A percentile compares a stretch with the other conserved stretches of the same genome.
These are phyloP conservation scores for Colletotrichum lentis DNA, from an alignment of 2,329 filamentous ascomycete genomes.

Conservation along the genomic window DNA sequence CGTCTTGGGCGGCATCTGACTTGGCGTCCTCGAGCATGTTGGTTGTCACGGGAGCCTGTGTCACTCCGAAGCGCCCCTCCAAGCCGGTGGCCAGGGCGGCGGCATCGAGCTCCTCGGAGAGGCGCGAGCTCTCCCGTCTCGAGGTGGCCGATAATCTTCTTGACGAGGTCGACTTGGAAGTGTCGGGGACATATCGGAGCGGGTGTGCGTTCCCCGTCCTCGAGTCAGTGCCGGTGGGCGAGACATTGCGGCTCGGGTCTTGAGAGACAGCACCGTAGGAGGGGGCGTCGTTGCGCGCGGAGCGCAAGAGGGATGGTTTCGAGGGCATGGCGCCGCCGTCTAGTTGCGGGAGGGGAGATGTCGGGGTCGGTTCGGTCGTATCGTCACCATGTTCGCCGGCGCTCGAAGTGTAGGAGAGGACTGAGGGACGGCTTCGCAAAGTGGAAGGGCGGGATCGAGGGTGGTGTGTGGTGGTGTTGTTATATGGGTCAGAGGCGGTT, in stretches of 20 bases:
- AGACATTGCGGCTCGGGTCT: conserved; percentile 48
- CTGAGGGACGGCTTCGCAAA: conserved; percentile 25
- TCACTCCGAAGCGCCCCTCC: conserved; percentile 62
- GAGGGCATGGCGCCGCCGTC: conserved; percentile 37
- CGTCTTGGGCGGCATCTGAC: conserved; percentile 37
- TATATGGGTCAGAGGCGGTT: conserved; percentile 31
- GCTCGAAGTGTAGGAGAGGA: conserved; percentile 23
- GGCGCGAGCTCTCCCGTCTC: conserved; percentile 47
- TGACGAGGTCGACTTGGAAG: conserved; percentile 44
- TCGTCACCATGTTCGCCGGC: conserved; percentile 37
- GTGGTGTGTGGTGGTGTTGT: conserved; percentile 28
- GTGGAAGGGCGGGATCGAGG: conserved; percentile 20
- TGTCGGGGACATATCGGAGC: conserved; percentile 48
- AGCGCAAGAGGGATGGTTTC: conserved; percentile 47
- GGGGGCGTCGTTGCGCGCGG: conserved; percentile 43
- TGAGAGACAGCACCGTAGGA: conserved; percentile 52
- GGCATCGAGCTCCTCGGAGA: conserved; percentile 61
- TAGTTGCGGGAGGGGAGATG: conserved; percentile 28
- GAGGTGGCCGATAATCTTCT: conserved; percentile 44
- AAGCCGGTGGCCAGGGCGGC: conserved; percentile 61
- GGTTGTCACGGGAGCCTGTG: conserved; percentile 57
- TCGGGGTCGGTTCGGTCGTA: conserved; percentile 15
- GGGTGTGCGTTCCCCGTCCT: conserved; percentile 45
- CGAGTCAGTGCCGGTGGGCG: conserved; percentile 49
- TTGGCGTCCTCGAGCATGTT: conserved; percentile 54